Evolutionary conservation across 305 asterid species (phyloP), one percentile per base, ranked within the genome.

Genomic region (Fraxinus platypoda): DNA sequence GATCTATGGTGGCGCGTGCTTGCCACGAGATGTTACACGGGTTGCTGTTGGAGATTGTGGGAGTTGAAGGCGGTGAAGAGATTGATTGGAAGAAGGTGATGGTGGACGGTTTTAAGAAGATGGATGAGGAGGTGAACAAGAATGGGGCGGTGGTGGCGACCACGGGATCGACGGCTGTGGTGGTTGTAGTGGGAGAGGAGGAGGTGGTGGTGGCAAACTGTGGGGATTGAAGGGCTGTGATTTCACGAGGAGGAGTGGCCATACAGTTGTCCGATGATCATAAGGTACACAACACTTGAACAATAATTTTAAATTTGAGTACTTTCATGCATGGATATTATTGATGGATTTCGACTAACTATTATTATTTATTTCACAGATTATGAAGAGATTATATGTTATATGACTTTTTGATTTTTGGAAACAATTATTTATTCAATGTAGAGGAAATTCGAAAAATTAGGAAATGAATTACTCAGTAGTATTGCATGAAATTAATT

Each of bases 111-210:
- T 94, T 94, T 46, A 26, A 76, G 49, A 88, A 80, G 81, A 92
- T 93, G 94, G 95, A 94, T 21, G 93, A 85, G 13, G 95, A 88
- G 81, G 95, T 93, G 85, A 88, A 83, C 23, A 79, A 46, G 78
- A 66, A 37, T 1, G 97, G 91, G 19, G 81, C 84, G 6, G 87
- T 85, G 26, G 89, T 87, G 82, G 92, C 87, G 78, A 85, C 90
- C 35, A 83, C 86, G 79, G 97, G 97, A 5, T 87, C 97, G n/a
- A 93, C 97, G 0, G 97, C 97, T 2, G 92, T 91, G 34, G 97
- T 93, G 70, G 95, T 92, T 78, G 91, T 92, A 85, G 90, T 92
- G 0, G 95, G 95, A 38, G 90, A 83, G 81, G 90, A 87, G 41
- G 93, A 84, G 86, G 80, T 93, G 75, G 91, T 91, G 80, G 91